phyloP scores from a whole-genome alignment of 257 asterid species.

The Fraxinus anomala region DNA sequence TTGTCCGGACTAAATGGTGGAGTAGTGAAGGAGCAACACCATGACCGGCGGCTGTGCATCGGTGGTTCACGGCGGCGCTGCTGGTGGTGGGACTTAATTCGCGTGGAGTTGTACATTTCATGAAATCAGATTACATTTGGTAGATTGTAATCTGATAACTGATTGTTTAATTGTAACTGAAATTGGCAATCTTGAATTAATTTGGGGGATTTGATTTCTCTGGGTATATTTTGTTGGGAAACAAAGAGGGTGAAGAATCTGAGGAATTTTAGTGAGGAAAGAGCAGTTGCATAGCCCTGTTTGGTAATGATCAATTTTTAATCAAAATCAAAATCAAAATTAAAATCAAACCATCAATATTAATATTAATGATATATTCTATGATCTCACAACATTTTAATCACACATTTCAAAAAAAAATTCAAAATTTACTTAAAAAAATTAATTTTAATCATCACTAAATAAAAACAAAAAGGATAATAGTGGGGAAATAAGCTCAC shows the following conservation, averaged over 20 bases:
- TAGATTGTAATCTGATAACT: not conserved
- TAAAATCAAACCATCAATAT: too few species aligned
- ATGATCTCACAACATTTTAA: too few species aligned
- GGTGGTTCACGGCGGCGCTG: conserved; percentile 54
- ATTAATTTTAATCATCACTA: too few species aligned
- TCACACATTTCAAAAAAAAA: too few species aligned
- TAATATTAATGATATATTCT: too few species aligned
- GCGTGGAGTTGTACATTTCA: conserved; percentile 50
- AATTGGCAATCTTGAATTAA: not conserved
- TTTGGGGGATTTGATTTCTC: not conserved
- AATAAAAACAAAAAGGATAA: not conserved
- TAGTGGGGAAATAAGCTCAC: conserved; percentile 34
- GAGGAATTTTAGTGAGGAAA: not conserved
- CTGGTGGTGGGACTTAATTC: conserved; percentile 29
- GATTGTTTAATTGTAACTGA: conserved; percentile 20
- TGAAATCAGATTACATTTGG: not conserved
- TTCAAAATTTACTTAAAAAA: too few species aligned
- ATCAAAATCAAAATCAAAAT: too few species aligned
- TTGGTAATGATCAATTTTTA: too few species aligned
- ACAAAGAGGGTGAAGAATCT: conserved; percentile 23
- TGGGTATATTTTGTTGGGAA: conserved; percentile 15
- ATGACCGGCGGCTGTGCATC: conserved; percentile 63
- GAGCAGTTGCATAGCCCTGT: not conserved
- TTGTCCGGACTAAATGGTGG: conserved; percentile 83
- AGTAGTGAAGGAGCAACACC: conserved; percentile 84